These are phyloP conservation scores for Scheffersomyces illinoinensis DNA, from an alignment of 1,139 yeast genomes.

Conservation along the genomic window DNA sequence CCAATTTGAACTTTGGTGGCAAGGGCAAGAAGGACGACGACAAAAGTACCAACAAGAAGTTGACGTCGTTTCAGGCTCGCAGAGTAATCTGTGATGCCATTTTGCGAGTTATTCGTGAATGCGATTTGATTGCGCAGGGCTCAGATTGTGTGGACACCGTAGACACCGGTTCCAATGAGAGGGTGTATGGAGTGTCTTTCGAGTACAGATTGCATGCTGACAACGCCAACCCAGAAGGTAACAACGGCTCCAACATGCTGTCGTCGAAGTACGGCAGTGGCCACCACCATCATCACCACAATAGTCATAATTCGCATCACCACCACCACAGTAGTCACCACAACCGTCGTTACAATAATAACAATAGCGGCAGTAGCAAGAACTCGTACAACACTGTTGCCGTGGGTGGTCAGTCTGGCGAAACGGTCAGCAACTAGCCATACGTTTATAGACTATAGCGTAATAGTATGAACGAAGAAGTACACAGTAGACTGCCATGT, in stretches of 20 bases:
- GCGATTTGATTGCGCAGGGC: conserved; percentile 43
- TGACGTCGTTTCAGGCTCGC: conserved; percentile 48
- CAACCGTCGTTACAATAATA: conserved; percentile 10
- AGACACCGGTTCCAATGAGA: conserved; percentile 38
- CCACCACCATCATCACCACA: conserved; percentile 7
- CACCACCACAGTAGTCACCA: conserved; percentile 9
- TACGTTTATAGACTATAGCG: neutral
- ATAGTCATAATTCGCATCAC: conserved; percentile 3
- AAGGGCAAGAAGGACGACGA: conserved; percentile 15
- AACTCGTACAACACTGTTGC: neutral
- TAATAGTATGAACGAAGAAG: neutral
- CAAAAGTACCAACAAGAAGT: conserved; percentile 21
- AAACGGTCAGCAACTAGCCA: neutral
- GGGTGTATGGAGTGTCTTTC: conserved; percentile 47
- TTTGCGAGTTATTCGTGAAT: conserved; percentile 48
- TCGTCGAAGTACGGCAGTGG: conserved; percentile 7
- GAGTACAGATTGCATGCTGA: conserved; percentile 49
- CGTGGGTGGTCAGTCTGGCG: neutral
- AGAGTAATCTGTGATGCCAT: conserved; percentile 52
- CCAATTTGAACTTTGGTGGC: conserved; percentile 38
- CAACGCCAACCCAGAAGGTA: conserved; percentile 19
- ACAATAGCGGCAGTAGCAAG: conserved; percentile 1
- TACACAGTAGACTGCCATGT: neutral
- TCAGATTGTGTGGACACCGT: conserved; percentile 30
- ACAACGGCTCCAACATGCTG: conserved; percentile 6